phyloP scores from a whole-genome alignment of 169 alveolate species.

The Ichthyophthirius multifiliis region DNA sequence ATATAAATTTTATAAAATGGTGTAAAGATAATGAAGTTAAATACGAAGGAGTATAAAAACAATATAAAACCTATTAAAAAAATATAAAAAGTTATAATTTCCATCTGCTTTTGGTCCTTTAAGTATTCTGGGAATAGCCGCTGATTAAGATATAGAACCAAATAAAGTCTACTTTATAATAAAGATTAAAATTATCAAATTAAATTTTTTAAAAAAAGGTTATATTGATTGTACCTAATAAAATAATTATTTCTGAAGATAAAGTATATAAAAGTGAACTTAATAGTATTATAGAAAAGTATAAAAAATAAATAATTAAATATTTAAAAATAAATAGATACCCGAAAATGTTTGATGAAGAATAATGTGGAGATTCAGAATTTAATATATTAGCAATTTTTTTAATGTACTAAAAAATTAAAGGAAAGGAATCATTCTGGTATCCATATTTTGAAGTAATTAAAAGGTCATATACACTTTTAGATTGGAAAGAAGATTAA shows the following conservation, averaged over 20 bases:
- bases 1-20: slow-evolving; percentile 13
- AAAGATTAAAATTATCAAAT: background rate
- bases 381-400: slow-evolving; percentile 31
- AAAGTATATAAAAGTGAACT: slow-evolving; percentile 12
- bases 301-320: background rate
- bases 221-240: slow-evolving; percentile 16
- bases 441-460: slow-evolving; percentile 26
- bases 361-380: slow-evolving; percentile 29
- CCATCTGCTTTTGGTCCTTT: slow-evolving; percentile 33
- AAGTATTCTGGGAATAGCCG: slow-evolving; percentile 25
- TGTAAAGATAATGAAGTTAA: slow-evolving; percentile 20
- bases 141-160: slow-evolving; percentile 17
- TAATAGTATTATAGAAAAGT: background rate
- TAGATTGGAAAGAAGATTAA: slow-evolving; percentile 21
- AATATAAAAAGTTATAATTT: background rate
- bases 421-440: slow-evolving; percentile 37
- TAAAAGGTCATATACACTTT: slow-evolving; percentile 5
- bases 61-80: background rate
- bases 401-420: slow-evolving; percentile 12
- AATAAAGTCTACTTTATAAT: background rate
- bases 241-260: slow-evolving; percentile 18
- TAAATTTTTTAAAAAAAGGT: background rate
- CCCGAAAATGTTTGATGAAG: slow-evolving; percentile 25
- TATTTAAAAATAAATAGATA: background rate
- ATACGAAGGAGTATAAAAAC: background rate